These are phyloP conservation scores for Solanum tacnaense DNA, from an alignment of 257 asterid species.

Conservation along the genomic window DNA sequence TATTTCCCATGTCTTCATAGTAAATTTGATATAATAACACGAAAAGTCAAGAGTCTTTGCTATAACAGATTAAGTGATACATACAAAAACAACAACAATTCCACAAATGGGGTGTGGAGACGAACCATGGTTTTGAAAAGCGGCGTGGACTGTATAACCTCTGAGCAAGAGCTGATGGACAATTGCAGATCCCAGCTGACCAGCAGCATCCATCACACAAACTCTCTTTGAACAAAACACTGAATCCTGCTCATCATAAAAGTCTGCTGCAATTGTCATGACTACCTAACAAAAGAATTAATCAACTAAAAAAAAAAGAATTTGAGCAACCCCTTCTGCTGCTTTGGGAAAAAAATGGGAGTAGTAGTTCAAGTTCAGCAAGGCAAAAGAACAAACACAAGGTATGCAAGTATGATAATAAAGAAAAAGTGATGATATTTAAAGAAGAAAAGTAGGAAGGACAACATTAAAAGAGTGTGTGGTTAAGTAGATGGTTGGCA, in stretches of 20 bases:
- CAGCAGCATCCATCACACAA: conserved; percentile 92
- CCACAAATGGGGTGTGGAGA: neutral
- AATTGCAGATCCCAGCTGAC: conserved; percentile 60
- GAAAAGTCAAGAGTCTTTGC: neutral
- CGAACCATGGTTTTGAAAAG: conserved; percentile 49
- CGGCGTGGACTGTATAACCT: conserved; percentile 90
- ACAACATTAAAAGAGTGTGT: conserved; percentile 46
- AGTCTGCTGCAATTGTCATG: neutral
- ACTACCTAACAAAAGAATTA: neutral
- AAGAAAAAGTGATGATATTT: neutral
- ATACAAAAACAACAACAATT: neutral
- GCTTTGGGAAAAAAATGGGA: neutral
- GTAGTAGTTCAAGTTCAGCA: neutral
- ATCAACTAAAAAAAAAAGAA: neutral
- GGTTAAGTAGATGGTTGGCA: conserved; percentile 42
- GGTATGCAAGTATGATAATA: neutral
- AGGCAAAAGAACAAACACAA: neutral
- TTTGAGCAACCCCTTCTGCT: neutral
- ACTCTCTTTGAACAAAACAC: conserved; percentile 23
- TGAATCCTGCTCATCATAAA: neutral
- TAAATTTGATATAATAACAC: neutral
- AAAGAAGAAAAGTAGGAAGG: conserved; percentile 1
- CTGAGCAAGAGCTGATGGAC: conserved; percentile 58
- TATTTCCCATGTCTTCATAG: neutral
- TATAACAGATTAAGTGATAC: neutral